Evolutionary conservation across 2,329 filamentous ascomycete species (phyloP), one percentile per base, ranked within the genome.

Genomic region (Colletotrichum orchidophilum): DNA sequence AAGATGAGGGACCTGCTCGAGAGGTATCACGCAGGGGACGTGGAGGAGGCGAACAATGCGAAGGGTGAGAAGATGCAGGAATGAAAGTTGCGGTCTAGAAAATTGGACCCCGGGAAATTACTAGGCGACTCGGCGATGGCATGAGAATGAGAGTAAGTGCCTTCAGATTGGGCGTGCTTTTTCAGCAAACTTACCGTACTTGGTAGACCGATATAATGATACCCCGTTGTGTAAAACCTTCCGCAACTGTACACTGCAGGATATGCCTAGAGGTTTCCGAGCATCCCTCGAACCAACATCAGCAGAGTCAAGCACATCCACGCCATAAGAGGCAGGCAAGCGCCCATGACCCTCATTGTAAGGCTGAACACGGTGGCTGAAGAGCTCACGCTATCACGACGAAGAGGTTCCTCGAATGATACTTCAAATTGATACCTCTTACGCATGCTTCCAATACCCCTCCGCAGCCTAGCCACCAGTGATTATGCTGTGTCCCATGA

Each of bases 1-100:
- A 81, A 80, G 64, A 81, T 81, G 15, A 80, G 79, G 66, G 77
- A 75, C 12, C 78, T 83, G 29, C 73, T 85, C 54, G 79, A 83
- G 70, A 79, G 77, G 12, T 71, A 74, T 12, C 59, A 65, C 33
- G 67, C 58, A 15, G 35, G 68, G 29, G 68, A 71, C 52, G 39
- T 46, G 8, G 53, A 59, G 11, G 29, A 50, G n/a, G 53, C 21
- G 12, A 33, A 11, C 29, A 73, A 72, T 21, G 73, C 11, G 7
- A 46, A 73, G 52, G 73, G 72, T 21, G 73, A 73, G 54, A 61
- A 11, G 46, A 72, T 72, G 61, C 66, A 72, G 50, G 54, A 70
- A 35, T 70, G 57, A 65, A 27, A 3, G 8, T 26, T 15, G 39
- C 18, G 5, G 3, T 46, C 21, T 11, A n/a, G 39, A 9, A 0